Base-by-base conservation (phyloP, 164 flowering plant genomes). In the Vitis riparia region DNA sequence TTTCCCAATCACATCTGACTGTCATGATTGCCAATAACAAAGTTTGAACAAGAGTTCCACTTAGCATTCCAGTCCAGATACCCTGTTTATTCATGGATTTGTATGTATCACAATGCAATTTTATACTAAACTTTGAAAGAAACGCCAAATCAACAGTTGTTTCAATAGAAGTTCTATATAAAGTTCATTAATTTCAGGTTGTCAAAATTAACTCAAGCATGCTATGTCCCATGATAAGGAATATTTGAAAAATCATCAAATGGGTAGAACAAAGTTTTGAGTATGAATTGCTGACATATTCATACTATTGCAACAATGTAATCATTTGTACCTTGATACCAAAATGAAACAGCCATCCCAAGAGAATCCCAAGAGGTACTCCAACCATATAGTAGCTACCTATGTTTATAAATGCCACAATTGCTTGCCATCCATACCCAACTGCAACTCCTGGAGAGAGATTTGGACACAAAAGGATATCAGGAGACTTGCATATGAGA, bases 391-490 rank as follows among this genome's bases (percentile, higher is more conserved):
- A 89, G 76, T 91, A 91, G 79, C 89, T 84, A 6, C 85, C 86
- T 0, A 86, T 59, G 68, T 86, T 91, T 29, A 91, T 69, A 58
- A 76, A 86, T 3, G 93, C 93, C 16, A 84, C 91, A 0, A 44
- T 58, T 2, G 78, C 85, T 81, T 91, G 97, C 97, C 97, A 86
- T 50, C 93, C 97, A 16, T 84, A 87, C 23, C 92, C 97, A 57
- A 91, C 81, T 0, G 93, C 93, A 32, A 87, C 93, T 5, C 97
- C 97, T 91, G 73, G n/a, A 62, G 68, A 50, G 23, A 55, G 23
- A 44, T 2, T 65, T n/a, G 14, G 14, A 15, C 44, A 23, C 57
- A 37, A 44, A 23, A 32, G 8, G 6, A 53, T 11, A 32, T 1
- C n/a, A 69, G 17, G 3, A n/a, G 19, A 63, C 37, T 29, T 15